phyloP scores from a whole-genome alignment of 306 rosid species.

The Sicyos baderoa region DNA sequence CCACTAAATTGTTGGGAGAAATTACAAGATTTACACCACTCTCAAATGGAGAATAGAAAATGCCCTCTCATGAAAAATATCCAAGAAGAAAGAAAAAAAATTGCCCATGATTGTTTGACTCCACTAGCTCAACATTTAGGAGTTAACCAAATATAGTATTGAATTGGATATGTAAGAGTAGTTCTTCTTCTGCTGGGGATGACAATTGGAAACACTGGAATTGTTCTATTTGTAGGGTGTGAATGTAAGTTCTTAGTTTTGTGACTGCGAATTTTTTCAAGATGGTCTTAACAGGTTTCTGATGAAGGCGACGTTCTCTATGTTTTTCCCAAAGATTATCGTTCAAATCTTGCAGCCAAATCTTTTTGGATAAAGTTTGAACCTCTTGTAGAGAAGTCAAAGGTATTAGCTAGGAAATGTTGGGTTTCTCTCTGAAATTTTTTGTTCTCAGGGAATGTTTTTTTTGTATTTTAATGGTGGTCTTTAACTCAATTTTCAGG shows the following conservation, averaged over 20 bases:
- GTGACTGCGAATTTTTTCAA: conserved; percentile 43
- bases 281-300: conserved; percentile 75
- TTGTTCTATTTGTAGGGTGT: not conserved
- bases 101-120: no score
- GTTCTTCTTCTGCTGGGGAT: not conserved
- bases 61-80: no score
- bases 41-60: no score
- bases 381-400: conserved; percentile 67
- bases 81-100: no score
- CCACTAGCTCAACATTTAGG: not conserved
- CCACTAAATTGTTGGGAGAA: no score
- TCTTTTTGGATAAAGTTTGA: conserved; percentile 70
- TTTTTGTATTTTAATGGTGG: conserved; percentile 15
- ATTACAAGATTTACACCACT: no score
- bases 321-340: conserved; percentile 78
- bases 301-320: conserved; percentile 87
- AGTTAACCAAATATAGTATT: not conserved
- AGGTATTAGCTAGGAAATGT: conserved; percentile 36
- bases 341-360: conserved; percentile 71
- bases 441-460: not conserved
- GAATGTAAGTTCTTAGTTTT: conserved; percentile 28
- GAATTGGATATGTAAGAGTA: not conserved
- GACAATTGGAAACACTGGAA: not conserved
- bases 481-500: conserved; percentile 41
- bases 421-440: conserved; percentile 10